Percentiles rank a stretch among this genome's conserved stretches.
These are phyloP conservation scores for Xylaria sp. DNA, from an alignment of 2,329 filamentous ascomycete genomes.

Conservation along the genomic window DNA sequence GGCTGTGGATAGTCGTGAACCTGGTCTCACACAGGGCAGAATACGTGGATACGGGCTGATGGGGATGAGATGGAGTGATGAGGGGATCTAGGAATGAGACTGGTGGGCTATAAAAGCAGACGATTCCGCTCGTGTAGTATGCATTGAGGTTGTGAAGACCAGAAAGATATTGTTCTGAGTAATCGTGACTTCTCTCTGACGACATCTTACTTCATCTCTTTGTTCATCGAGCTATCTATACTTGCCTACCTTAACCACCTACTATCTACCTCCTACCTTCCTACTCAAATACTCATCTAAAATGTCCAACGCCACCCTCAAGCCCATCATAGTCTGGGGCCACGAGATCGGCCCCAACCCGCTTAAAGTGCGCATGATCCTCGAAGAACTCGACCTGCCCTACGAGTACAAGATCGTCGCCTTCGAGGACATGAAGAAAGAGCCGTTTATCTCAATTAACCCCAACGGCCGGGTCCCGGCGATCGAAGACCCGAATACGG, in stretches of 20 bases:
- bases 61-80: no score
- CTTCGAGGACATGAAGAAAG: conserved; percentile 25
- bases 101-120: no score
- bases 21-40: no score
- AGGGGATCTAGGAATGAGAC: no score
- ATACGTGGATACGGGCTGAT: no score
- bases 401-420: conserved; percentile 30
- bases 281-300: background rate
- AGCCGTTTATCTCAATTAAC: conserved; percentile 24
- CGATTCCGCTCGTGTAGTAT: no score
- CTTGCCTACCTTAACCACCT: no score
- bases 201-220: background rate
- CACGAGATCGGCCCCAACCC: conserved; percentile 38
- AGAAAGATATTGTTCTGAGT: no score
- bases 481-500: conserved; percentile 33
- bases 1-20: no score
- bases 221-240: no score
- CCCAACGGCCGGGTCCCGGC: conserved; percentile 32
- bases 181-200: no score
- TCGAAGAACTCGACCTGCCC: conserved; percentile 41
- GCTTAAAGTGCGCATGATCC: conserved; percentile 39
- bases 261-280: background rate
- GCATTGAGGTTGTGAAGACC: no score
- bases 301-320: conserved; percentile 30
- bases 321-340: conserved; percentile 42